These are phyloP conservation scores for Typha latifolia DNA, from an alignment of 176 grass and related monocot genomes.

Conservation along the genomic window DNA sequence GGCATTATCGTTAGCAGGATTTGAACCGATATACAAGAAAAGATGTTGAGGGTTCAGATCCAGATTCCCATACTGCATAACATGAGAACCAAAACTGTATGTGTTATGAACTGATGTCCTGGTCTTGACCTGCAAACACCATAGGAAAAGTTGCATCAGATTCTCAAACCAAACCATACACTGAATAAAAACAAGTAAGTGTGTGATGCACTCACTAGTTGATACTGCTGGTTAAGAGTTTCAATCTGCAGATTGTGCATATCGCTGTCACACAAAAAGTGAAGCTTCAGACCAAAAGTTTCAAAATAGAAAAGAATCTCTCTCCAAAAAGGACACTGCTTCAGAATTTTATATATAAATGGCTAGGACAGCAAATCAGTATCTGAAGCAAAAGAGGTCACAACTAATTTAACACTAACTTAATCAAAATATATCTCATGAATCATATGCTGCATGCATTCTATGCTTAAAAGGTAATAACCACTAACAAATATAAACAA, in stretches of 20 bases:
- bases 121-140: constrained; percentile 58
- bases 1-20: constrained; percentile 69
- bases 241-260: constrained; percentile 71
- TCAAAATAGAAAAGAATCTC: background rate
- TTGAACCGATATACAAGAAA: constrained; percentile 69
- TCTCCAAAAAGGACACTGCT: background rate
- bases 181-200: background rate
- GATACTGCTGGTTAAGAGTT: constrained; percentile 87
- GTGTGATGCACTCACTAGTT: constrained; percentile 35
- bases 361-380: too few relatives aligned
- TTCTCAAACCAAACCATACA: background rate
- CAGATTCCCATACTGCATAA: constrained; percentile 85
- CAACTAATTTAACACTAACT: too few relatives aligned
- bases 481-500: too few relatives aligned
- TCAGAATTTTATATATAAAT: background rate
- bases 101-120: constrained; percentile 51
- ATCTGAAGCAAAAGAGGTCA: too few relatives aligned
- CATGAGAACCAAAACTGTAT: constrained; percentile 67
- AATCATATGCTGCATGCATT: too few relatives aligned
- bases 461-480: too few relatives aligned
- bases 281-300: background rate
- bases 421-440: too few relatives aligned
- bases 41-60: constrained; percentile 45
- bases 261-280: constrained; percentile 55
- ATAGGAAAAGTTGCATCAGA: constrained; percentile 13